phyloP scores from a whole-genome alignment of 2,329 filamentous ascomycete species.

The Cercospora janseana region DNA sequence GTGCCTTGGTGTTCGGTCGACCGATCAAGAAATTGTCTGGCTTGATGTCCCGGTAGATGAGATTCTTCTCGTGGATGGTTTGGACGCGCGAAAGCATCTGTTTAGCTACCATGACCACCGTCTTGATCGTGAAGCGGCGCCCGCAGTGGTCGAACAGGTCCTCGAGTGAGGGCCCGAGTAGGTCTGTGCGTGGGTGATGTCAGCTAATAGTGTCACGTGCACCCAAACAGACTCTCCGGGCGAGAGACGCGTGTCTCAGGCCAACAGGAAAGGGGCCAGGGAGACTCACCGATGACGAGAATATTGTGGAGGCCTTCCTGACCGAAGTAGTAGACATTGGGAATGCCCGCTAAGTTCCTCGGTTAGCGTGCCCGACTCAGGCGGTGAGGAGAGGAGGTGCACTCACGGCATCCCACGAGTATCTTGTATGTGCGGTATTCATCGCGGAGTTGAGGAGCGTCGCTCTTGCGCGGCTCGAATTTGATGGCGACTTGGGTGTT shows the following conservation, averaged over 20 bases:
- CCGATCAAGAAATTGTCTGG: slow-evolving; percentile 99
- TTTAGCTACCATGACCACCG: slow-evolving; percentile 98
- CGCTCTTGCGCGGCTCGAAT: slow-evolving; percentile 98
- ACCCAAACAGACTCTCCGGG: not conserved
- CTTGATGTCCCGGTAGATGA: slow-evolving; percentile 99
- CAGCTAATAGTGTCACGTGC: slow-evolving; percentile 18
- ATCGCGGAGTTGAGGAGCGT: slow-evolving; percentile 94
- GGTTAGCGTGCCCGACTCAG: slow-evolving; percentile 7
- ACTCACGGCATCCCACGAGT: slow-evolving; percentile 96
- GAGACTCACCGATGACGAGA: slow-evolving; percentile 66
- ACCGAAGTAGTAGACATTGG: slow-evolving; percentile 99
- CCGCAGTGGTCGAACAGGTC: slow-evolving; percentile 98
- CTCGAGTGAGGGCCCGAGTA: slow-evolving; percentile 90
- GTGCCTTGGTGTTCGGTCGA: slow-evolving; percentile 84
- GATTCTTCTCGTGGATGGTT: slow-evolving; percentile 96
- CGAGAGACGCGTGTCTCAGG: not conserved
- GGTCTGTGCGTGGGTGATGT: slow-evolving; percentile 51
- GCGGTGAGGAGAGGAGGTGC: slow-evolving; percentile 9
- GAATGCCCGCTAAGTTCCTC: slow-evolving; percentile 73
- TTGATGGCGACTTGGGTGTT: slow-evolving; percentile 99
- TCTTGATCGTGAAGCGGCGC: slow-evolving; percentile 92
- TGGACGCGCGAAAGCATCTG: slow-evolving; percentile 96
- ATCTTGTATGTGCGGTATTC: slow-evolving; percentile 99
- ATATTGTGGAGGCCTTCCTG: slow-evolving; percentile 99
- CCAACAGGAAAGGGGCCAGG: not conserved